Base-by-base conservation (phyloP, 2,329 filamentous ascomycete genomes). In the Colletotrichum sp. region DNA sequence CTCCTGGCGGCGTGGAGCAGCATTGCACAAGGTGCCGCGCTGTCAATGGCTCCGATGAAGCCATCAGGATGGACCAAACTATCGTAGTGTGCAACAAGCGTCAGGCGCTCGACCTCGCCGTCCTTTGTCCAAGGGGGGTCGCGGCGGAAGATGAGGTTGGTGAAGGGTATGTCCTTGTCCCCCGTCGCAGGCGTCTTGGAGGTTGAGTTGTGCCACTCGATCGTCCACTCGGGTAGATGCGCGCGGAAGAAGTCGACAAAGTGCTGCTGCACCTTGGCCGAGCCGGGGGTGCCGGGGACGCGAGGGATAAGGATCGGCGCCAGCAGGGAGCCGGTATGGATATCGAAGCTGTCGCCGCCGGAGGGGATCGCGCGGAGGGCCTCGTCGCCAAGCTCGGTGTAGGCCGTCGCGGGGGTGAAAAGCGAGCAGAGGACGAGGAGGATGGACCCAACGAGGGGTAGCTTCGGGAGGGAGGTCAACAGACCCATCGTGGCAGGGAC, bases 11-110 rank as follows among this genome's bases (percentile, higher is more conserved):
- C 92, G 83, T 98, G 95, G 91, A 99, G 90, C 74, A 99, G 89
- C 90, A 99, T 96, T 0, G 97, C 97, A 84, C 96, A 99, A 12
- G 97, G 96, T 21, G 95, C 97, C 2, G 97, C 97, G 80, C 95
- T 98, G 82, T 99, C 97, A 16, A 92, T 98, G 1, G 96, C 97
- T 1, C 97, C 97, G 74, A 99, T 94, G 83, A 99, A 99, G 1
- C 96, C 96, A 76, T 93, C 87, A 0, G 96, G 96, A 30, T 88
- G 88, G 74, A 94, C 89, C 85, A 98, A 94, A 82, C 93, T 96
- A 81, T 99, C 97, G 83, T 98, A 99, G 83, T 99, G 97, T 55
- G 97, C 97, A 8, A 96, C 97, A 71, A 99, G 89, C 16, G 95
- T 96, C 81, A 99, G 86, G 65, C 96, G 89, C 57, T 93, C 93